Conservation (phyloP, 2,329 filamentous ascomycete genomes). For the Knufia fluminis region DNA sequence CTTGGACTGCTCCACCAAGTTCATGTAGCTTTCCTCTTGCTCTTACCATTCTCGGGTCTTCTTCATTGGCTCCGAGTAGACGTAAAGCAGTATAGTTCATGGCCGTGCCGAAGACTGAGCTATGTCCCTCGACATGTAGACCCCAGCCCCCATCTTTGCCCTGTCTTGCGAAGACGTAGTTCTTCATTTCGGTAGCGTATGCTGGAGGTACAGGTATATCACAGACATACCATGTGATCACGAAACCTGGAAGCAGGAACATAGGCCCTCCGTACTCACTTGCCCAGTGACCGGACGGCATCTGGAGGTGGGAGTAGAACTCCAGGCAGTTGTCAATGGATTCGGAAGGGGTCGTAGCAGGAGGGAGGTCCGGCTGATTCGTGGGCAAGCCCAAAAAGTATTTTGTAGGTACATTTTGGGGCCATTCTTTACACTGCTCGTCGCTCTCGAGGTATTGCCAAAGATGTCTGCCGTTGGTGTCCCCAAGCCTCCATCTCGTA, state of each 20-base stretch:
- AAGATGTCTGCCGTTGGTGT: slow-evolving; percentile 76
- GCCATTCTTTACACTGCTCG: slow-evolving; percentile 64
- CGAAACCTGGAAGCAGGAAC: slow-evolving; percentile 81
- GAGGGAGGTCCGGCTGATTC: slow-evolving; percentile 60
- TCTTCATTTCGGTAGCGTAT: slow-evolving; percentile 78
- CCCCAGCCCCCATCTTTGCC: slow-evolving; percentile 94
- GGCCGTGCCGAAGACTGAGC: slow-evolving; percentile 77
- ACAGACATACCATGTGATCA: slow-evolving; percentile 81
- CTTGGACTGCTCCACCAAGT: slow-evolving; percentile 72
- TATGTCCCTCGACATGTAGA: slow-evolving; percentile 87
- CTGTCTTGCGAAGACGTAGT: slow-evolving; percentile 80
- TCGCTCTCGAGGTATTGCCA: slow-evolving; percentile 83
- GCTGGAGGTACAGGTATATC: slow-evolving; percentile 74
- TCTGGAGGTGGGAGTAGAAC: slow-evolving; percentile 84
- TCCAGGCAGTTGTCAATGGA: slow-evolving; percentile 71
- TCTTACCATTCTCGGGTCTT: slow-evolving; percentile 76
- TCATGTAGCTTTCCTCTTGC: slow-evolving; percentile 74
- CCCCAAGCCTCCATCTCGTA: slow-evolving; percentile 67
- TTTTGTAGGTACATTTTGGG: slow-evolving; percentile 80
- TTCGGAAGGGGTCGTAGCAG: slow-evolving; percentile 63
- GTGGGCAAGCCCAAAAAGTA: slow-evolving; percentile 73
- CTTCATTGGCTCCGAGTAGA: slow-evolving; percentile 70
- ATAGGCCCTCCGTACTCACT: slow-evolving; percentile 97
- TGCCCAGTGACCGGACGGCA: slow-evolving; percentile 84
- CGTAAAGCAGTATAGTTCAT: slow-evolving; percentile 81